phyloP scores from a whole-genome alignment of 2,329 filamentous ascomycete genomes.

The Talaromyces sp. region DNA sequence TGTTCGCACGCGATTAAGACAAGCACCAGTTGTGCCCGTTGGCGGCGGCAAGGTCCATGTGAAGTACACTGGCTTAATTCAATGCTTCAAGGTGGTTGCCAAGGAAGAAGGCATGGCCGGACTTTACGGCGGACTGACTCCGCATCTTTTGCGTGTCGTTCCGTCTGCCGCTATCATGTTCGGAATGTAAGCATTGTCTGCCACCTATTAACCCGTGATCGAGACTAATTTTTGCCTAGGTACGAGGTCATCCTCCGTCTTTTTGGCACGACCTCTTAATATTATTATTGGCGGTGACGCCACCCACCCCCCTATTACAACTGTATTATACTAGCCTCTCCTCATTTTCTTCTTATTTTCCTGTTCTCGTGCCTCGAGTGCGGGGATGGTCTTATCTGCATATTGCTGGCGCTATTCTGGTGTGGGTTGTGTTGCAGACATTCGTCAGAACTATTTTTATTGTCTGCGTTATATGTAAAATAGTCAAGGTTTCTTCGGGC shows the following conservation, averaged over 20 bases:
- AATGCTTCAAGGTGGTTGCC: conserved; percentile 84
- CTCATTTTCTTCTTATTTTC: background rate
- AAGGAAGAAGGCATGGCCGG: conserved; percentile 82
- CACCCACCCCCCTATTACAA: background rate
- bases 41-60: conserved; percentile 57
- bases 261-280: conserved; percentile 30
- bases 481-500: background rate
- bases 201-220: conserved; percentile 24
- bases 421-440: background rate
- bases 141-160: conserved; percentile 85
- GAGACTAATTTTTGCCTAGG: conserved; percentile 18
- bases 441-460: background rate
- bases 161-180: conserved; percentile 96
- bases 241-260: conserved; percentile 32
- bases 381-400: background rate
- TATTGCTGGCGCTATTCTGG: conserved; percentile 8
- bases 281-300: background rate
- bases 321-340: background rate
- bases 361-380: background rate
- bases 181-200: conserved; percentile 62
- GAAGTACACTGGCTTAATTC: conserved; percentile 83
- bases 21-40: conserved; percentile 79
- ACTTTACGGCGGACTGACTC: conserved; percentile 85
- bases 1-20: conserved; percentile 76
- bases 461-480: background rate